Evolutionary conservation across 2,329 filamentous ascomycete genomes (phyloP).

Genomic region (Ophiocordyceps camponoti-saundersi): DNA sequence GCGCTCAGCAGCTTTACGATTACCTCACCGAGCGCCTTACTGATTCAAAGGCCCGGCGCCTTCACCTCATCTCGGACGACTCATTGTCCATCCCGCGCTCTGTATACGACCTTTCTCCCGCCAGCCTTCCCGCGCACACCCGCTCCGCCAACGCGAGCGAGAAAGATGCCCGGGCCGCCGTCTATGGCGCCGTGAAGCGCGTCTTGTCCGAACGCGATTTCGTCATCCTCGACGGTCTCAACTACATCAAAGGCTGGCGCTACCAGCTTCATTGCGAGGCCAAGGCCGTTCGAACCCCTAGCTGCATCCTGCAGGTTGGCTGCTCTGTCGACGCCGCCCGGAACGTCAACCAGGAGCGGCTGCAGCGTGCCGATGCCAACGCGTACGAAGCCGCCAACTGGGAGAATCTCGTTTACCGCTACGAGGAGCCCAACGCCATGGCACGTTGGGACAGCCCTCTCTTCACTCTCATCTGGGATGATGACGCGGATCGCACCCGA

Average conservation of each 20-base stretch:
- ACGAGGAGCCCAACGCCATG: constrained; percentile 79
- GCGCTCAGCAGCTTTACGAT: constrained; percentile 46
- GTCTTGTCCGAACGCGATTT: constrained; percentile 56
- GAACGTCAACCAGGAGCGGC: constrained; percentile 41
- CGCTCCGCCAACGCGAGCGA: constrained; percentile 59
- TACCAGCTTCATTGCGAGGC: constrained; percentile 78
- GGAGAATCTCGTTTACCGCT: constrained; percentile 66
- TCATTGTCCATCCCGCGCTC: constrained; percentile 49
- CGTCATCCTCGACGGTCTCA: constrained; percentile 63
- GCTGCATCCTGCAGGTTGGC: constrained; percentile 54
- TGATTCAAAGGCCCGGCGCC: constrained; percentile 33
- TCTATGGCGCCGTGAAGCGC: constrained; percentile 66
- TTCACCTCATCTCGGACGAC: constrained; percentile 61
- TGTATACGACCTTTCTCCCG: constrained; percentile 50
- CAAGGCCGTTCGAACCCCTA: constrained; percentile 60
- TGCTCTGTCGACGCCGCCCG: constrained; percentile 33
- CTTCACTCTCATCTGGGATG: constrained; percentile 64
- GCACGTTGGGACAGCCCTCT: constrained; percentile 70
- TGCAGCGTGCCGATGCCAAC: constrained; percentile 20
- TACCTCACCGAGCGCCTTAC: constrained; percentile 44
- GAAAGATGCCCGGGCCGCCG: constrained; percentile 63
- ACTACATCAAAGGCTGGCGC: constrained; percentile 82
- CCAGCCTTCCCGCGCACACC: constrained; percentile 34
- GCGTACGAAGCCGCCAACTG: constrained; percentile 44
- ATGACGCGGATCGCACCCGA: constrained; percentile 41